phyloP scores from a whole-genome alignment of 345 rosid species.

The Noccaea caerulescens region DNA sequence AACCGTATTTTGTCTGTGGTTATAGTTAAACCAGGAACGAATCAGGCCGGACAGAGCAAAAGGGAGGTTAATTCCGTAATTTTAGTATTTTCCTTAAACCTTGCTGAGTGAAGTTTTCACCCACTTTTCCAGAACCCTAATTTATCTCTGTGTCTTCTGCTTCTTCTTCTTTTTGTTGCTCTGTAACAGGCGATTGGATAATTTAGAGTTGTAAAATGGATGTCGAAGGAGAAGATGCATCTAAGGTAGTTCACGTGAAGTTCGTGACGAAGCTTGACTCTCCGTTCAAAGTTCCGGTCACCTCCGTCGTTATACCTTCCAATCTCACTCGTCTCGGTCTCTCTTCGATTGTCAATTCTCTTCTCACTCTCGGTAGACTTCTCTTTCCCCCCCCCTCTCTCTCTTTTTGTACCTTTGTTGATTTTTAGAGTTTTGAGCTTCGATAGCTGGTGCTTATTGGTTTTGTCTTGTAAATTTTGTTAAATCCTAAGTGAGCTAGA shows the following conservation, averaged over 20 bases:
- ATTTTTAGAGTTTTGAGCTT: neutral
- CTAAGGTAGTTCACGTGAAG: conserved; percentile 72
- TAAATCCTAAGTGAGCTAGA: neutral
- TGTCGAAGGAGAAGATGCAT: conserved; percentile 49
- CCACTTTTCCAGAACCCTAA: conserved; percentile 35
- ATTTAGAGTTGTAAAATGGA: conserved; percentile 40
- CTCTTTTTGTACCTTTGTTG: conserved; percentile 1
- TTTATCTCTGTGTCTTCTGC: conserved; percentile 12
- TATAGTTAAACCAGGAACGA: no score
- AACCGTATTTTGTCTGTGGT: neutral
- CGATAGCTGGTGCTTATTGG: neutral
- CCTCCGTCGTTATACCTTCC: conserved; percentile 78
- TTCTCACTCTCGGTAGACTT: conserved; percentile 56
- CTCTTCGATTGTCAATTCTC: conserved; percentile 73
- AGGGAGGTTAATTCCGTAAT: conserved; percentile 17
- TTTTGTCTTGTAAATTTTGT: neutral
- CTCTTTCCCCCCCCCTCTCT: neutral
- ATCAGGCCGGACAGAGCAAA: neutral
- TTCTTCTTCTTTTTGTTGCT: conserved; percentile 1
- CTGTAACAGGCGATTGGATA: conserved; percentile 18
- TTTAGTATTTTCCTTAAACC: conserved; percentile 21
- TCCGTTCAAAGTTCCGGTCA: conserved; percentile 59
- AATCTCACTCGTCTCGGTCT: conserved; percentile 83
- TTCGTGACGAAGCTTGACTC: conserved; percentile 78
- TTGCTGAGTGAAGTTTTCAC: neutral